Evolutionary conservation across 2,329 filamentous ascomycete species (phyloP).

Genomic region (Exutisphaerella laricina): DNA sequence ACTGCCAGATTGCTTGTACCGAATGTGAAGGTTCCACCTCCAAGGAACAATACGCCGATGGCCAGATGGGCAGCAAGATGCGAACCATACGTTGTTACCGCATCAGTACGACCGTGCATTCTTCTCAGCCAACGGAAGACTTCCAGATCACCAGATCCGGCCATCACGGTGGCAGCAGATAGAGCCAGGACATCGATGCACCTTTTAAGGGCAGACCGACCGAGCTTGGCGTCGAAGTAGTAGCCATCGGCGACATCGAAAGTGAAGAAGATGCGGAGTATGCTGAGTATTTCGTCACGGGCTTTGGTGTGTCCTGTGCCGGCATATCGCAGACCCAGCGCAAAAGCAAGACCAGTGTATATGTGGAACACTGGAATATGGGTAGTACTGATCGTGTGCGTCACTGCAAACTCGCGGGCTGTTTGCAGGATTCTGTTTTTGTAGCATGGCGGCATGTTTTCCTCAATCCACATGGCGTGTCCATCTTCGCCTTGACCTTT

Average conservation of each 20-base stretch:
- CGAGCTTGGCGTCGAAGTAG: constrained; percentile 76
- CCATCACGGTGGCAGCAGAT: constrained; percentile 84
- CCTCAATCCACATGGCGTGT: constrained; percentile 59
- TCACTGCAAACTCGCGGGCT: constrained; percentile 33
- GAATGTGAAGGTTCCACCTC: constrained; percentile 87
- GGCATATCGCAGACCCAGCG: constrained; percentile 42
- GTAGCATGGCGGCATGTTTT: constrained; percentile 67
- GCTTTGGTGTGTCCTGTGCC: constrained; percentile 56
- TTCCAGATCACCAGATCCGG: constrained; percentile 82
- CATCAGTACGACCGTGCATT: constrained; percentile 79
- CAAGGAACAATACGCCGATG: constrained; percentile 83
- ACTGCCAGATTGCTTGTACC: constrained; percentile 82
- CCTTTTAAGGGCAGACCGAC: constrained; percentile 76
- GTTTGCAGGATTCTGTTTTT: constrained; percentile 43
- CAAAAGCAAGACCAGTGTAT: constrained; percentile 79
- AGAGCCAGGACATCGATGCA: constrained; percentile 86
- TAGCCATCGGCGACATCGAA: constrained; percentile 26
- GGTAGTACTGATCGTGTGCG: constrained; percentile 58
- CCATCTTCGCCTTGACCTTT: constrained; percentile 5
- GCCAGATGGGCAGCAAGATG: constrained; percentile 91
- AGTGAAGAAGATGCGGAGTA: constrained; percentile 56
- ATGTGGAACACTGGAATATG: constrained; percentile 94
- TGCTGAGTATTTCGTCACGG: constrained; percentile 74
- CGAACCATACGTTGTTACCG: constrained; percentile 83
- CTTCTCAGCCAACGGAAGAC: constrained; percentile 80